These are phyloP conservation scores for Sicyos baderoa DNA, from an alignment of 306 rosid species.

Conservation along the genomic window DNA sequence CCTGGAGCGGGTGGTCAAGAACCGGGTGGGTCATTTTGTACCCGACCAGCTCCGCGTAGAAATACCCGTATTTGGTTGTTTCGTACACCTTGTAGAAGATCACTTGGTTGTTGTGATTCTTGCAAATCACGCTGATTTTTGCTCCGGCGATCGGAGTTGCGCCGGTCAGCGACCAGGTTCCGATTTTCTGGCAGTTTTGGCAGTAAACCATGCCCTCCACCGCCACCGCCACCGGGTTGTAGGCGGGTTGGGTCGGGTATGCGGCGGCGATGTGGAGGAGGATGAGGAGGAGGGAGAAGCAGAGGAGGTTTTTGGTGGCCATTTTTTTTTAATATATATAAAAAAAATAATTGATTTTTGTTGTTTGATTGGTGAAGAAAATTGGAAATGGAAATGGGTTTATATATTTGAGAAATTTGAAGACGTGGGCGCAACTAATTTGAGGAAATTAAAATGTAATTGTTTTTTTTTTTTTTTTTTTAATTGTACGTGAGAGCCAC, in stretches of 20 bases:
- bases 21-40: constrained; percentile 42
- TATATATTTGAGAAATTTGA: constrained; percentile 17
- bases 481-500: constrained; percentile 50
- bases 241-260: constrained; percentile 16
- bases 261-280: constrained; percentile 28
- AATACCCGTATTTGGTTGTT: constrained; percentile 48
- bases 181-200: constrained; percentile 62
- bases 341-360: too few relatives aligned
- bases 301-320: constrained; percentile 37
- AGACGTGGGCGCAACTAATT: constrained; percentile 5
- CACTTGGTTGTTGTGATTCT: constrained; percentile 48
- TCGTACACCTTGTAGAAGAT: constrained; percentile 64
- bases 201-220: constrained; percentile 77
- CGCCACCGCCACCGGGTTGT: constrained; percentile 43
- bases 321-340: constrained; percentile 23
- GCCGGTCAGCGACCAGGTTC: constrained; percentile 63
- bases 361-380: not conserved
- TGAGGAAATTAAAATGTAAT: not conserved
- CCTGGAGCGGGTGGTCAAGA: constrained; percentile 75
- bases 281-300: constrained; percentile 33
- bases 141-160: constrained; percentile 65
- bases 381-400: constrained; percentile 8
- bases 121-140: constrained; percentile 76
- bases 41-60: constrained; percentile 61
- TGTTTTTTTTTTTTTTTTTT: not conserved